A percentile compares a stretch with the other conserved stretches of the same genome.
Conservation (phyloP, 495 filamentous ascomycete species). For the Aspergillus ellipticus region DNA sequence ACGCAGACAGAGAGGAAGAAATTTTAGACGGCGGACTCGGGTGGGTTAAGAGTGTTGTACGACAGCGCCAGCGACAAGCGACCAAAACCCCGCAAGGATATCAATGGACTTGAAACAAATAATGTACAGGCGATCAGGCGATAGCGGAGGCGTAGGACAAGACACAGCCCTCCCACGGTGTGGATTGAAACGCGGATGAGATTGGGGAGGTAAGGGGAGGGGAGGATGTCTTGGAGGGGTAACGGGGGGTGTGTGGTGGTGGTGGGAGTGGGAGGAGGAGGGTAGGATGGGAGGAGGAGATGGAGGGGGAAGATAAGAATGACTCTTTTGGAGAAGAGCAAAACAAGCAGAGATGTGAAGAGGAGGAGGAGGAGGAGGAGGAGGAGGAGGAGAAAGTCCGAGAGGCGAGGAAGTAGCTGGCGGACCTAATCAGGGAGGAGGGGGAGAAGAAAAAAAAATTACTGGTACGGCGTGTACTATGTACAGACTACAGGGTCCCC, state of each 20-base stretch:
- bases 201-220: background rate
- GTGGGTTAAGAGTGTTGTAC: background rate
- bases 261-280: constrained; percentile 4
- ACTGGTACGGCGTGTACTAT: background rate
- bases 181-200: constrained; percentile 8
- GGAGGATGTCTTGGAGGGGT: constrained; percentile 10
- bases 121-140: constrained; percentile 15
- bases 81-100: constrained; percentile 10
- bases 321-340: background rate
- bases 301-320: background rate
- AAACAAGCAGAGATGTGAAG: background rate
- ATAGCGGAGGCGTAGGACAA: constrained; percentile 8
- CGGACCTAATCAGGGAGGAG: background rate
- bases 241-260: constrained; percentile 2
- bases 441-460: background rate
- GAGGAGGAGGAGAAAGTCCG: background rate
- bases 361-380: background rate
- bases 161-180: constrained; percentile 12
- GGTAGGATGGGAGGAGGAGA: constrained; percentile 3
- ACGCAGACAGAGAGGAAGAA: background rate
- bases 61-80: constrained; percentile 5
- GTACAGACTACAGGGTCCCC: no score
- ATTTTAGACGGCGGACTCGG: background rate
- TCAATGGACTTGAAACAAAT: constrained; percentile 9
- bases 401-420: background rate